Evolutionary conservation across 257 asterid species (phyloP).

Genomic region (Salvia rosmarinus): DNA sequence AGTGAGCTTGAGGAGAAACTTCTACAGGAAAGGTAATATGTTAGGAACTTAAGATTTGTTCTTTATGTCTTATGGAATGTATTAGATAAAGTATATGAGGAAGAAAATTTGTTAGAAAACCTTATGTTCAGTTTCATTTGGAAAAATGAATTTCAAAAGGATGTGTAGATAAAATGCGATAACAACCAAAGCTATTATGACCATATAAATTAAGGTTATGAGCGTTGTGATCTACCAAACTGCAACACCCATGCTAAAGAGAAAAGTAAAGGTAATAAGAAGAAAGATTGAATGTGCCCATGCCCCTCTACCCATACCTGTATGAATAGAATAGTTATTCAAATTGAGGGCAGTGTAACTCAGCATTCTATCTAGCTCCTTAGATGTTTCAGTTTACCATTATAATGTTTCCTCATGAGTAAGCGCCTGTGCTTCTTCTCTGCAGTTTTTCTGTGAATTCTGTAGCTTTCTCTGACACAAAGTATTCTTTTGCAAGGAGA

Average conservation of each 20-base stretch:
- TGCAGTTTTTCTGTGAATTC: constrained; percentile 1
- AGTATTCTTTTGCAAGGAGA: neutral
- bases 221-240: neutral
- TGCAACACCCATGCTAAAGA: neutral
- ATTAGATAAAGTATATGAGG: neutral
- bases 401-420: neutral
- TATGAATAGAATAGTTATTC: neutral
- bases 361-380: neutral
- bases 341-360: neutral
- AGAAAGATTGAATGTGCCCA: neutral
- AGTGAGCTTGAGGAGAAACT: constrained; percentile 47
- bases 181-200: constrained; percentile 26
- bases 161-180: neutral
- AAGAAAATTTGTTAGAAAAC: neutral
- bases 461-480: neutral
- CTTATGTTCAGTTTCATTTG: neutral
- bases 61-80: constrained; percentile 9
- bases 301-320: neutral
- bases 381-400: neutral
- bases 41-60: neutral
- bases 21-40: constrained; percentile 54
- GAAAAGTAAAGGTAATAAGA: neutral
- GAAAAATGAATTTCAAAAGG: constrained; percentile 6
- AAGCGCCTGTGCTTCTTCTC: neutral
- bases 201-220: neutral